Conservation (phyloP, 352 stramenopile species). For the Pythium diclinum region DNA sequence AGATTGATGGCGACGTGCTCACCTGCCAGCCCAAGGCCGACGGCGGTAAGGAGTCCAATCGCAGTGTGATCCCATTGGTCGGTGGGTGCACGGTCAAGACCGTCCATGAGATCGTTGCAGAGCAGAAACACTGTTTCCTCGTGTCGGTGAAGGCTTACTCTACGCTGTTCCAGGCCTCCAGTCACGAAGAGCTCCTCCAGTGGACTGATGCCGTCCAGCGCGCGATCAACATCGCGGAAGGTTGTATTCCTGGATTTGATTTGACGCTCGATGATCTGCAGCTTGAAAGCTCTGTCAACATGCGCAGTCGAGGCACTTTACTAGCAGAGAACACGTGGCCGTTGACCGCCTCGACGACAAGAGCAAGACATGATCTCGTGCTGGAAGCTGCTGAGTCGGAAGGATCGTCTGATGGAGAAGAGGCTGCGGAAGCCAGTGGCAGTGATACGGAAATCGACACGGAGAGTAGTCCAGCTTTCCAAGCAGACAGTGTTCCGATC, state of each 20-base stretch:
- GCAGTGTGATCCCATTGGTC: slow-evolving; percentile 40
- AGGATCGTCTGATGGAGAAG: slow-evolving; percentile 30
- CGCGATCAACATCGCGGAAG: slow-evolving; percentile 67
- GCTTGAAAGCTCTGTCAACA: slow-evolving; percentile 50
- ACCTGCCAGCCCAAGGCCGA: slow-evolving; percentile 38
- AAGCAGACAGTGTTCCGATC: background rate
- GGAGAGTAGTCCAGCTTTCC: background rate
- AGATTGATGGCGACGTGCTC: slow-evolving; percentile 61
- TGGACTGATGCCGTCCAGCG: slow-evolving; percentile 68
- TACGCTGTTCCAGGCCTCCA: slow-evolving; percentile 65
- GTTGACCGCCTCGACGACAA: background rate
- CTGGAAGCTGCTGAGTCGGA: slow-evolving; percentile 13
- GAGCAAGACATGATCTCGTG: slow-evolving; percentile 1
- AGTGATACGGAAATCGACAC: slow-evolving; percentile 14
- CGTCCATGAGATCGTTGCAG: slow-evolving; percentile 58
- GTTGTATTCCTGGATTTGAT: slow-evolving; percentile 50
- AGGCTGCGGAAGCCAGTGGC: slow-evolving; percentile 11
- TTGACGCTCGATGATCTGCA: slow-evolving; percentile 45
- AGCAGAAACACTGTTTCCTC: slow-evolving; percentile 66
- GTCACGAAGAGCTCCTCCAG: slow-evolving; percentile 39
- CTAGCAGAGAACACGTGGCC: slow-evolving; percentile 24
- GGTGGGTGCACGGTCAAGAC: slow-evolving; percentile 54
- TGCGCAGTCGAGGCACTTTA: slow-evolving; percentile 32
- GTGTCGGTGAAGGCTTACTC: slow-evolving; percentile 55
- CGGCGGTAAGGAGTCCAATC: slow-evolving; percentile 18